Conservation (phyloP, 768 basidiomycete species). For the Hericium alpestre region DNA sequence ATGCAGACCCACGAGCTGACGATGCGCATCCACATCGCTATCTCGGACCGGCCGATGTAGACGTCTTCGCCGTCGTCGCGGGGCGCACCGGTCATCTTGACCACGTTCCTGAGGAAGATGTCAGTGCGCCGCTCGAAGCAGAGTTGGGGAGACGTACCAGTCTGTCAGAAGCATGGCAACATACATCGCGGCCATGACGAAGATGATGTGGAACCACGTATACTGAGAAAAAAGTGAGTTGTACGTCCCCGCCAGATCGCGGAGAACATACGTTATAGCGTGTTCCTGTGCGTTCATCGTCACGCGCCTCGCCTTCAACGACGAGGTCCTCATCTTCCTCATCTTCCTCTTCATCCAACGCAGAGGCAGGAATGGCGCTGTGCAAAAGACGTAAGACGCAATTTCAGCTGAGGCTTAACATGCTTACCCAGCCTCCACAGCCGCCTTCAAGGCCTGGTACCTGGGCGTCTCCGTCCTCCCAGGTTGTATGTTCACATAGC, state of each 20-base stretch:
- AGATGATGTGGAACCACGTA: slow-evolving; percentile 98
- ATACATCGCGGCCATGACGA: slow-evolving; percentile 93
- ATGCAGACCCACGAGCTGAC: slow-evolving; percentile 95
- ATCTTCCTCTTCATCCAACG: slow-evolving; percentile 66
- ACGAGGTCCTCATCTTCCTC: slow-evolving; percentile 66
- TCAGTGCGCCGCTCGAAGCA: neutral
- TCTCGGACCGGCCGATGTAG: slow-evolving; percentile 89
- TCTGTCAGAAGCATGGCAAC: slow-evolving; percentile 94
- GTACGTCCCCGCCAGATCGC: neutral
- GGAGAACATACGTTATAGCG: slow-evolving; percentile 76
- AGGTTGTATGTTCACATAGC: slow-evolving; percentile 76
- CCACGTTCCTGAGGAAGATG: slow-evolving; percentile 52
- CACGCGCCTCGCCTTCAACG: slow-evolving; percentile 60
- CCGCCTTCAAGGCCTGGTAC: slow-evolving; percentile 89
- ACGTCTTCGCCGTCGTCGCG: slow-evolving; percentile 57
- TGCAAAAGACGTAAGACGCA: neutral
- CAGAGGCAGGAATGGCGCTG: slow-evolving; percentile 89
- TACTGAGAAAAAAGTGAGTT: slow-evolving; percentile 44
- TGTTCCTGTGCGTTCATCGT: slow-evolving; percentile 89
- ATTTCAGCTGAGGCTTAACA: neutral
- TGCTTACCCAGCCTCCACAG: slow-evolving; percentile 86
- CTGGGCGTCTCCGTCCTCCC: slow-evolving; percentile 74
- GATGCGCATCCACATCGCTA: slow-evolving; percentile 99
- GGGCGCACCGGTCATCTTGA: slow-evolving; percentile 36
- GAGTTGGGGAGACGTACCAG: slow-evolving; percentile 53